Evolutionary conservation across 129 eudicot species (phyloP).

Genomic region (Flaveria ramosissima): DNA sequence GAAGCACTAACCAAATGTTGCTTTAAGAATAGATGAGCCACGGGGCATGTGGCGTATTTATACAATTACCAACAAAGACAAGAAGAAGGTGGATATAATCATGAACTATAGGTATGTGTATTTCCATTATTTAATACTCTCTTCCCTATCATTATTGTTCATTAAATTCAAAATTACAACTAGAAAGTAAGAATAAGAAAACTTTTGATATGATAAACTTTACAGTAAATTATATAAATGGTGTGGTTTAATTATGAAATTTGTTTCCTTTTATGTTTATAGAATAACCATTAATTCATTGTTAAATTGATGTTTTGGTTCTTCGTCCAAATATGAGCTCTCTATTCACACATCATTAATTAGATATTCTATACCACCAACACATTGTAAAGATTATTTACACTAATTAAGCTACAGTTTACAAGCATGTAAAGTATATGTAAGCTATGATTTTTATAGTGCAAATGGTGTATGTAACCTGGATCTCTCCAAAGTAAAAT

Average conservation of each 20-base stretch:
- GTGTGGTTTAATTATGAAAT: neutral
- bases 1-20: neutral
- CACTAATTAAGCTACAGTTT: too few species aligned
- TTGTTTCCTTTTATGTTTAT: too few species aligned
- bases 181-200: neutral
- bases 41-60: constrained; percentile 7
- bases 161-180: neutral
- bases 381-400: too few species aligned
- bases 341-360: too few species aligned
- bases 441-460: too few species aligned
- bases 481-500: too few species aligned
- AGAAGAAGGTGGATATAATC: constrained; percentile 28
- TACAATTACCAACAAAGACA: constrained; percentile 21
- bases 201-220: neutral
- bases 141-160: constrained; percentile 14
- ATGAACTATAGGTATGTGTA: constrained; percentile 16
- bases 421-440: too few species aligned
- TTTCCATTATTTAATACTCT: constrained; percentile 10
- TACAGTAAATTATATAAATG: neutral
- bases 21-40: neutral
- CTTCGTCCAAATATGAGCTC: too few species aligned
- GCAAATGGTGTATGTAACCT: too few species aligned
- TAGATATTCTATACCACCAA: too few species aligned
- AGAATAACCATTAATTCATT: too few species aligned
- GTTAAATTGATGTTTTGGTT: neutral